Percentiles rank a stretch among this genome's conserved stretches.
Evolutionary conservation across 129 eudicot genomes (phyloP).

Genomic region (Artemisia argyi): DNA sequence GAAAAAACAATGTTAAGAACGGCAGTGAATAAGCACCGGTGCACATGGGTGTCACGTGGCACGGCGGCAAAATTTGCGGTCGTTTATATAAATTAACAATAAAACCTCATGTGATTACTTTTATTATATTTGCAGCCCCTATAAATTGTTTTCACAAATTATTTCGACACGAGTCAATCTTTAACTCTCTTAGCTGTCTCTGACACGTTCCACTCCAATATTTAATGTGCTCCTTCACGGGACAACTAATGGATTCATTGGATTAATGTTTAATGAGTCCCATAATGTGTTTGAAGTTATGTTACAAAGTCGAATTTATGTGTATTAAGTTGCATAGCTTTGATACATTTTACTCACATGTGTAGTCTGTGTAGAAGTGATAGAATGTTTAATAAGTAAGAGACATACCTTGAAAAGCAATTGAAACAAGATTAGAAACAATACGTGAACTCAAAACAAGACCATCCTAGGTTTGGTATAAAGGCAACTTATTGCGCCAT

Average conservation of each 20-base stretch:
- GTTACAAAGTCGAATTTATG: not conserved
- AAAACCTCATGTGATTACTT: conserved; percentile 35
- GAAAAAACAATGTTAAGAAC: not conserved
- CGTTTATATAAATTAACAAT: conserved; percentile 22
- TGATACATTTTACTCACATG: not conserved
- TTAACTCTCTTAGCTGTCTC: conserved; percentile 28
- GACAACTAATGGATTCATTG: conserved; percentile 28
- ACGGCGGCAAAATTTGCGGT: conserved; percentile 33
- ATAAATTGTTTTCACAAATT: not conserved
- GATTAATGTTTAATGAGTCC: conserved; percentile 9
- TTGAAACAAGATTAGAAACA: not conserved
- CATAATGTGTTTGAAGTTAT: not conserved
- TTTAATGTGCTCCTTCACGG: conserved; percentile 31
- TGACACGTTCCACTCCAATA: conserved; percentile 25
- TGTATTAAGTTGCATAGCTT: too few relatives aligned
- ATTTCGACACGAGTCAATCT: conserved; percentile 27
- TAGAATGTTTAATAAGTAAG: not conserved
- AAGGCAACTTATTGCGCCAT: not conserved
- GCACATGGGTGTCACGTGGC: conserved; percentile 41
- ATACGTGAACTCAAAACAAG: not conserved
- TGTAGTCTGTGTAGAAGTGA: not conserved
- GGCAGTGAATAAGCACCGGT: conserved; percentile 26
- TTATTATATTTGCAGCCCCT: conserved; percentile 29
- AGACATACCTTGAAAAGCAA: not conserved
- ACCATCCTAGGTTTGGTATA: not conserved